phyloP scores from a whole-genome alignment of 2,329 filamentous ascomycete genomes.

The Cryphonectria carpinicola region DNA sequence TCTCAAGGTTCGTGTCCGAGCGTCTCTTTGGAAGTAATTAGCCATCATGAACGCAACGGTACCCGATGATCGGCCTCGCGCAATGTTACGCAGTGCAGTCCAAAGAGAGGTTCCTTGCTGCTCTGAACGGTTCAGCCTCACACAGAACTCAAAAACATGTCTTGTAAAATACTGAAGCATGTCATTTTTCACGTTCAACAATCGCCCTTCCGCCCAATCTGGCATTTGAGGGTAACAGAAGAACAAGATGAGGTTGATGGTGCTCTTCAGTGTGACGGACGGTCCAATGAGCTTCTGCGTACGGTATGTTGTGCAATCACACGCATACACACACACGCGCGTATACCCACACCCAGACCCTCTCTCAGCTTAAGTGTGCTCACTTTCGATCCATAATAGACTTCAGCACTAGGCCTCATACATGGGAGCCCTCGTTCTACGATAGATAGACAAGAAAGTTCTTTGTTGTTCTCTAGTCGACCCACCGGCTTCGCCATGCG shows the following conservation, averaged over 20 bases:
- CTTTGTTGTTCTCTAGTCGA: neutral
- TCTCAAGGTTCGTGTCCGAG: neutral
- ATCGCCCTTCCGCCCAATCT: slow-evolving; percentile 4
- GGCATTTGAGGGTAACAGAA: neutral
- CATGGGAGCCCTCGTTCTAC: neutral
- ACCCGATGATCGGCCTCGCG: neutral
- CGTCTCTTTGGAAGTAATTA: neutral
- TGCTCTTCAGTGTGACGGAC: neutral
- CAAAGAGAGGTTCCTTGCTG: neutral
- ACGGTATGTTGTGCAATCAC: neutral
- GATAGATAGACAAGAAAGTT: neutral
- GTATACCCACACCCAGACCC: neutral
- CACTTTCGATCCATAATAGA: neutral
- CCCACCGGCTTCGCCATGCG: neutral
- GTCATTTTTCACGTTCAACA: neutral
- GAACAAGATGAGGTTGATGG: slow-evolving; percentile 5
- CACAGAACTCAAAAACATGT: neutral
- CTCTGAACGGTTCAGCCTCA: neutral
- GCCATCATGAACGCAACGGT: neutral
- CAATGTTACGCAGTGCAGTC: neutral
- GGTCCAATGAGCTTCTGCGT: neutral
- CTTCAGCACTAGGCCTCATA: neutral
- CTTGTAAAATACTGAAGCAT: neutral
- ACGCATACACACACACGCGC: neutral
- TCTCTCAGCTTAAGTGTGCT: neutral